Percentiles rank a stretch among this genome's conserved stretches.
Evolutionary conservation across 129 eudicot genomes (phyloP).

Genomic region (Artemisia annua): DNA sequence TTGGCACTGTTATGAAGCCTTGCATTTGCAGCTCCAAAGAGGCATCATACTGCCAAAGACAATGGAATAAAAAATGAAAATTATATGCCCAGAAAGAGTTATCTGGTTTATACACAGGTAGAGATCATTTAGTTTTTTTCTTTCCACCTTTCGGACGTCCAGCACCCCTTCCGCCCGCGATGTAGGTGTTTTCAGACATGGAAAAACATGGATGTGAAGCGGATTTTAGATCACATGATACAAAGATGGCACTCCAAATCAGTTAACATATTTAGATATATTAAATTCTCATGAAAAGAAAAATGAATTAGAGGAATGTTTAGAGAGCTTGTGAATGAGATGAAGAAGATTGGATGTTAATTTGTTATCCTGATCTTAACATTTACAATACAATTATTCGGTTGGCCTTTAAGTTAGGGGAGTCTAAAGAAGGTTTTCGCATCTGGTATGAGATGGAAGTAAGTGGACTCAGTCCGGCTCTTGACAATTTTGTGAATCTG

Average conservation of each 20-base stretch:
- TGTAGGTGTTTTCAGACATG: slow-evolving; percentile 62
- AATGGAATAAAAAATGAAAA: too few species aligned
- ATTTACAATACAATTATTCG: slow-evolving; percentile 63
- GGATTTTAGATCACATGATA: slow-evolving; percentile 67
- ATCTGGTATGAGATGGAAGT: slow-evolving; percentile 61
- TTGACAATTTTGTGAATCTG: slow-evolving; percentile 62
- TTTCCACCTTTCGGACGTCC: too few species aligned
- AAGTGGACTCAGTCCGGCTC: slow-evolving; percentile 50
- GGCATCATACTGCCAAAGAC: too few species aligned
- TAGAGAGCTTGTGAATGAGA: slow-evolving; percentile 62
- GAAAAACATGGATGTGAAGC: slow-evolving; percentile 58
- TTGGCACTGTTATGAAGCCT: too few species aligned
- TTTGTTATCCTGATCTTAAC: slow-evolving; percentile 45
- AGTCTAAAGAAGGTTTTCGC: slow-evolving; percentile 55
- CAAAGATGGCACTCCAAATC: slow-evolving; percentile 67
- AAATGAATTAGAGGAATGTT: slow-evolving; percentile 69
- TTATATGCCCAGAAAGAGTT: too few species aligned
- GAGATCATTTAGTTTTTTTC: too few species aligned
- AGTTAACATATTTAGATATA: slow-evolving; percentile 56
- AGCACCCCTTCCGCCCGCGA: slow-evolving; percentile 24
- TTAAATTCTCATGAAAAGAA: slow-evolving; percentile 72
- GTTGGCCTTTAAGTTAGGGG: slow-evolving; percentile 65
- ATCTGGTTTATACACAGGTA: too few species aligned
- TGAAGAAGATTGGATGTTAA: slow-evolving; percentile 46
- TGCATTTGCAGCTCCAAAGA: too few species aligned